These are phyloP conservation scores for Colletotrichum sp. DNA, from an alignment of 2,329 filamentous ascomycete species.

Conservation along the genomic window DNA sequence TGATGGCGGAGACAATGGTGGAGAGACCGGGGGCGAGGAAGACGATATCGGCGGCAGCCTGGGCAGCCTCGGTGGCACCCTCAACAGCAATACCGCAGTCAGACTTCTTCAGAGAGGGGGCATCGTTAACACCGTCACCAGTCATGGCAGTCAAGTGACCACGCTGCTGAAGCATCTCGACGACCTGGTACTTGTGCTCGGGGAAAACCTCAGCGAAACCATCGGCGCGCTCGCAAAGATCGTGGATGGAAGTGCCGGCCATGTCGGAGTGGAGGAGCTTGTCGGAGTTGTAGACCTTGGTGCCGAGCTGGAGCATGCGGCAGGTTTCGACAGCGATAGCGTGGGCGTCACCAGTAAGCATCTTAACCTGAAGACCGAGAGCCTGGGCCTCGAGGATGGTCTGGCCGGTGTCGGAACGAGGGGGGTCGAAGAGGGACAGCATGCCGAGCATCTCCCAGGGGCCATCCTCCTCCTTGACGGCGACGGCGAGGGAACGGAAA, in stretches of 20 bases:
- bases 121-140: slow-evolving; percentile 79
- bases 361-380: slow-evolving; percentile 80
- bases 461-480: slow-evolving; percentile 78
- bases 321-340: slow-evolving; percentile 83
- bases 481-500: slow-evolving; percentile 82
- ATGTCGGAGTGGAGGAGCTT: slow-evolving; percentile 80
- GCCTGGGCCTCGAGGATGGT: slow-evolving; percentile 79
- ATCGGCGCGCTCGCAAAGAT: slow-evolving; percentile 77
- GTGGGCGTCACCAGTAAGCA: slow-evolving; percentile 82
- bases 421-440: slow-evolving; percentile 82
- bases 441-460: slow-evolving; percentile 77
- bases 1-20: slow-evolving; percentile 76
- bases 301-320: slow-evolving; percentile 81
- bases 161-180: slow-evolving; percentile 77
- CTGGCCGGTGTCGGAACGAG: slow-evolving; percentile 79
- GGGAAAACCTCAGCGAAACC: slow-evolving; percentile 79
- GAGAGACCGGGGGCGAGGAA: slow-evolving; percentile 76
- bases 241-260: slow-evolving; percentile 74
- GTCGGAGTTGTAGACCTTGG: slow-evolving; percentile 83
- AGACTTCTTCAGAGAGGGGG: slow-evolving; percentile 75
- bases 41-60: slow-evolving; percentile 76
- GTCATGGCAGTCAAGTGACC: slow-evolving; percentile 78
- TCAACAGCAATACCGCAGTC: slow-evolving; percentile 79
- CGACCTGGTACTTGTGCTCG: slow-evolving; percentile 79
- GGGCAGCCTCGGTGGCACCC: slow-evolving; percentile 74